Evolutionary conservation across 2,329 filamentous ascomycete species (phyloP).

Genomic region (Fusarium floridanum): DNA sequence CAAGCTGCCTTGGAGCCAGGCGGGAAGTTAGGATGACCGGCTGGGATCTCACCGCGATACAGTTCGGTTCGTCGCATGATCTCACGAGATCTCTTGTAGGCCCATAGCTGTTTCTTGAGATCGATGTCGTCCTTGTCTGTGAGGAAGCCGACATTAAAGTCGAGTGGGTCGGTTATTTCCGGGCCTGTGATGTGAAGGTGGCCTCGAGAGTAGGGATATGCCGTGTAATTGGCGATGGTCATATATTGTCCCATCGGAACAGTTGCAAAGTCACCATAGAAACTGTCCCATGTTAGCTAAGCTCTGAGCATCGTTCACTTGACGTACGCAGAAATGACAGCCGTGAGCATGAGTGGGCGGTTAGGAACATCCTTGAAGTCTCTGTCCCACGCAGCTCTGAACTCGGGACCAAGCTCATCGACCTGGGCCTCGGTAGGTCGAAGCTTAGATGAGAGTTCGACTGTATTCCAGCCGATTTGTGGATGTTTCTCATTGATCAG

Average conservation of each 20-base stretch:
- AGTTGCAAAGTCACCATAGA: slow-evolving; percentile 57
- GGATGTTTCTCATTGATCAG: slow-evolving; percentile 62
- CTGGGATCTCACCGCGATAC: slow-evolving; percentile 62
- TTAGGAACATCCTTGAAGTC: slow-evolving; percentile 62
- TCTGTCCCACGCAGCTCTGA: slow-evolving; percentile 66
- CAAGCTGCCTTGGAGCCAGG: slow-evolving; percentile 55
- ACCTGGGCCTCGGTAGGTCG: slow-evolving; percentile 67
- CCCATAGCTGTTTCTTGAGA: slow-evolving; percentile 72
- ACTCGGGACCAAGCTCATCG: slow-evolving; percentile 63
- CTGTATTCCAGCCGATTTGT: slow-evolving; percentile 68
- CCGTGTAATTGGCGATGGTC: slow-evolving; percentile 61
- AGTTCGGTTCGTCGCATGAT: slow-evolving; percentile 68
- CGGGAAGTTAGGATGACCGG: slow-evolving; percentile 60
- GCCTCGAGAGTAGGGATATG: slow-evolving; percentile 66
- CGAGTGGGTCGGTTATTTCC: slow-evolving; percentile 56
- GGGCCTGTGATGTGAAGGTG: slow-evolving; percentile 69
- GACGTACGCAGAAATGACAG: slow-evolving; percentile 44
- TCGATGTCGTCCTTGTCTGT: slow-evolving; percentile 69
- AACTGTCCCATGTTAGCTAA: slow-evolving; percentile 40
- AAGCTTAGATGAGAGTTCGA: slow-evolving; percentile 69
- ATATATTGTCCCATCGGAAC: slow-evolving; percentile 63
- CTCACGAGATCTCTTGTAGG: slow-evolving; percentile 75
- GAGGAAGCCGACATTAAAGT: slow-evolving; percentile 71
- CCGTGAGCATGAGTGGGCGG: slow-evolving; percentile 63
- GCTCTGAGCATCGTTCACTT: rapidly evolving